Conservation (phyloP, 2,329 filamentous ascomycete genomes). For the Elsinoe batatas region DNA sequence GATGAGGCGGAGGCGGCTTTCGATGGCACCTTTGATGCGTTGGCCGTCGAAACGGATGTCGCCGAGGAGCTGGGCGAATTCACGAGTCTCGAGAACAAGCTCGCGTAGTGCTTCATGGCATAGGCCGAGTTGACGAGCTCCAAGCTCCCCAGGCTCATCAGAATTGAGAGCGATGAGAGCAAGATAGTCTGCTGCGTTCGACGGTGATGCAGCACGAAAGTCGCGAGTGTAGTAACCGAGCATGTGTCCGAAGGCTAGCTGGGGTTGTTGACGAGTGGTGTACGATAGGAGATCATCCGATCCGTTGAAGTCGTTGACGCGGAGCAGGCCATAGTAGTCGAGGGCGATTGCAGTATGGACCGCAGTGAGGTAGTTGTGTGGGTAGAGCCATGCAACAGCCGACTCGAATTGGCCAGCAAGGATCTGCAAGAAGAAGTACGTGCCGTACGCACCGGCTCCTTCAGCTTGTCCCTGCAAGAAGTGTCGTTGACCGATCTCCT, state of each 20-base stretch:
- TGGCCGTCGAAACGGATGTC: slow-evolving; percentile 81
- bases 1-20: slow-evolving; percentile 73
- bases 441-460: slow-evolving; percentile 69
- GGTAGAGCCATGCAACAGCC: slow-evolving; percentile 82
- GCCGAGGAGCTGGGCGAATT: slow-evolving; percentile 87
- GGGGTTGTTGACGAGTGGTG: slow-evolving; percentile 60
- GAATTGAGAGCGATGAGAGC: slow-evolving; percentile 83
- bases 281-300: slow-evolving; percentile 58
- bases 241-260: slow-evolving; percentile 91
- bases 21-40: slow-evolving; percentile 76
- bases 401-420: slow-evolving; percentile 90
- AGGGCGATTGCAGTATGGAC: slow-evolving; percentile 90
- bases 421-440: slow-evolving; percentile 88
- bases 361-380: slow-evolving; percentile 83
- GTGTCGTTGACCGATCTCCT: slow-evolving; percentile 81
- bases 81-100: slow-evolving; percentile 88
- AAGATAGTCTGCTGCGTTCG: slow-evolving; percentile 88
- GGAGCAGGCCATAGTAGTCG: slow-evolving; percentile 78
- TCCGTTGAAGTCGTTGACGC: slow-evolving; percentile 70
- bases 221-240: slow-evolving; percentile 92
- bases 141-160: slow-evolving; percentile 64
- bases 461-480: slow-evolving; percentile 76
- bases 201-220: slow-evolving; percentile 83
- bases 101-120: slow-evolving; percentile 91
- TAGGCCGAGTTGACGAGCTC: slow-evolving; percentile 65